phyloP scores from a whole-genome alignment of 495 filamentous ascomycete genomes.

The Amphirosellinia nigrospora region DNA sequence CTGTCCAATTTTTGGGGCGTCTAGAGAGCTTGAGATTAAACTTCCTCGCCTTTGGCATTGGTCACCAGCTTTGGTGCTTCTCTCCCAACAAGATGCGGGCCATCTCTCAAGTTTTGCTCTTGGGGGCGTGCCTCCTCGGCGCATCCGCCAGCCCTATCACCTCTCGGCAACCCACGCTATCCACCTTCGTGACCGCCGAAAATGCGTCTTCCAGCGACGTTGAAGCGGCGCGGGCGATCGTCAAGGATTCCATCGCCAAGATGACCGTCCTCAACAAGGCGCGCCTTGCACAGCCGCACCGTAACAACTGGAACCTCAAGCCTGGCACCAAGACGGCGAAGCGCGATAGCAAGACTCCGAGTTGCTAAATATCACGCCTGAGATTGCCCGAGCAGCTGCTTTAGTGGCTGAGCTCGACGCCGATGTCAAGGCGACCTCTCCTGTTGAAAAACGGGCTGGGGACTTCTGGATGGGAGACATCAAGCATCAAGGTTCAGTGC shows the following conservation, averaged over 20 bases:
- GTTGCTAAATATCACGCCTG: conserved; percentile 38
- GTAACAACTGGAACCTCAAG: conserved; percentile 32
- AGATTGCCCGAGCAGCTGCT: conserved; percentile 39
- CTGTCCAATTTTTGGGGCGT: neutral
- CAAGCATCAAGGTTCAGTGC: conserved; percentile 33
- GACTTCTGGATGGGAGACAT: conserved; percentile 35
- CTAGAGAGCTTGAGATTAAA: neutral
- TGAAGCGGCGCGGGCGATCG: conserved; percentile 28
- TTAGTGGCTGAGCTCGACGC: conserved; percentile 39
- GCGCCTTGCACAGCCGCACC: conserved; percentile 26
- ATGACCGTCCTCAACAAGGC: conserved; percentile 30
- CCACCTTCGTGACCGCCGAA: conserved; percentile 5
- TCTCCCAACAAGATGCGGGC: neutral
- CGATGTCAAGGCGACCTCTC: conserved; percentile 1
- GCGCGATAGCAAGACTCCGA: conserved; percentile 16
- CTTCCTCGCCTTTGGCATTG: neutral
- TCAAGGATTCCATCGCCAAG: conserved; percentile 31
- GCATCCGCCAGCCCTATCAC: neutral
- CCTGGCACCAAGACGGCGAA: conserved; percentile 20
- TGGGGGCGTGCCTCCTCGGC: neutral
- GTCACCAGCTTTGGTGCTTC: neutral
- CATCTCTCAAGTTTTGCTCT: neutral
- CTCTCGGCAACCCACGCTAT: neutral
- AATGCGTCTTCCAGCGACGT: conserved; percentile 31
- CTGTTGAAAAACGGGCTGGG: conserved; percentile 26